phyloP scores from a whole-genome alignment of 2,329 filamentous ascomycete species.

The Fusarium euwallaceae region DNA sequence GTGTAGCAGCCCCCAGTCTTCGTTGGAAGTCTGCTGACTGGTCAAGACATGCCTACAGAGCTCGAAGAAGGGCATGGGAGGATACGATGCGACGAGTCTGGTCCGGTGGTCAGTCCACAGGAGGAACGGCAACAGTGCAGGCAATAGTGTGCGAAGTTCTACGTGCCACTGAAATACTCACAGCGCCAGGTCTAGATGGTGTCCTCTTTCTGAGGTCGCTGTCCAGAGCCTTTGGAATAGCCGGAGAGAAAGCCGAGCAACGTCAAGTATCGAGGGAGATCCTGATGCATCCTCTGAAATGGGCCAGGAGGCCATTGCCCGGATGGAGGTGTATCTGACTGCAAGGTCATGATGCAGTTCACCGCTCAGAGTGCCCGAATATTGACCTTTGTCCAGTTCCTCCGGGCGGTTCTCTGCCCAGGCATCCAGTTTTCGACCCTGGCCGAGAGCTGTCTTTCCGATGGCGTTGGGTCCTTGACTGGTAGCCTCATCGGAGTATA shows the following conservation, averaged over 20 bases:
- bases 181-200: conserved; percentile 4
- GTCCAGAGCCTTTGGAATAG: conserved; percentile 16
- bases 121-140: neutral
- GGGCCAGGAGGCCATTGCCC: conserved; percentile 2
- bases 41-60: conserved; percentile 5
- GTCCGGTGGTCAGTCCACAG: neutral
- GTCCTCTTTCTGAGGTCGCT: neutral
- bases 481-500: conserved; percentile 10
- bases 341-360: neutral
- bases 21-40: neutral
- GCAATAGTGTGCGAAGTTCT: too few relatives aligned
- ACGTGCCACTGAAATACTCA: neutral
- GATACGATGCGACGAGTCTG: conserved; percentile 21
- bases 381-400: neutral
- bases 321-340: neutral
- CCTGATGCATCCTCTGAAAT: neutral
- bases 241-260: conserved; percentile 4
- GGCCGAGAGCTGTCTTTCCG: neutral
- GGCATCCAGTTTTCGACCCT: conserved; percentile 1
- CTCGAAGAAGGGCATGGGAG: conserved; percentile 20
- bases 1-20: conserved; percentile 2
- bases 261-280: neutral
- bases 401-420: conserved; percentile 4
- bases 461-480: neutral
- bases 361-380: neutral